Percentiles rank a stretch among this genome's conserved stretches.
phyloP scores from a whole-genome alignment of 2,329 filamentous ascomycete genomes.

The Fusarium sp. region DNA sequence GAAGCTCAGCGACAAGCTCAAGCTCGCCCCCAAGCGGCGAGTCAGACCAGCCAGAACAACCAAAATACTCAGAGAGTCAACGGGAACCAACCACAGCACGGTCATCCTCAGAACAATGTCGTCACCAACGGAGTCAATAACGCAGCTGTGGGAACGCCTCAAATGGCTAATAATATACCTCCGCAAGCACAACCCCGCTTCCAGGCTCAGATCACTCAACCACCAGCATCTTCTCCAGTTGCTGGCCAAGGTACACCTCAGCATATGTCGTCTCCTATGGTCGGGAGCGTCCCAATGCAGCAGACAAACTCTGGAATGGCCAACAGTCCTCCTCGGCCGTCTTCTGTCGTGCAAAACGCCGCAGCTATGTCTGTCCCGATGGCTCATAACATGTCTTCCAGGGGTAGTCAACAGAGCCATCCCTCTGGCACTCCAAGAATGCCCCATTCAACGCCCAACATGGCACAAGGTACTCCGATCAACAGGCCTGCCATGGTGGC shows the following conservation, averaged over 20 bases:
- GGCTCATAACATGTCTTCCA: slow-evolving; percentile 68
- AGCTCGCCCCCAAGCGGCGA: slow-evolving; percentile 41
- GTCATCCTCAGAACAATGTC: slow-evolving; percentile 50
- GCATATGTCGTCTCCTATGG: slow-evolving; percentile 71
- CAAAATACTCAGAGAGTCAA: slow-evolving; percentile 41
- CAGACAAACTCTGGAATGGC: slow-evolving; percentile 73
- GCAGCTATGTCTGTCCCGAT: slow-evolving; percentile 66
- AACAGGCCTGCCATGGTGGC: slow-evolving; percentile 59
- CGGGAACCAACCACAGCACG: slow-evolving; percentile 45
- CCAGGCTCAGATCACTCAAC: slow-evolving; percentile 65
- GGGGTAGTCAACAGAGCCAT: slow-evolving; percentile 73
- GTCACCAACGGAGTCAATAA: slow-evolving; percentile 50
- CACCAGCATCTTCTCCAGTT: slow-evolving; percentile 73
- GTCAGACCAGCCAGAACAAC: slow-evolving; percentile 38
- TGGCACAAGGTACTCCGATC: slow-evolving; percentile 67
- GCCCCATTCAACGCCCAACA: slow-evolving; percentile 67
- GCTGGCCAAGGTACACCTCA: slow-evolving; percentile 70
- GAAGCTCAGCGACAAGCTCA: slow-evolving; percentile 50
- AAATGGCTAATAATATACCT: slow-evolving; percentile 50
- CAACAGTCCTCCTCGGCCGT: slow-evolving; percentile 70
- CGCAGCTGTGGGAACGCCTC: slow-evolving; percentile 48
- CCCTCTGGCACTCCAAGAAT: slow-evolving; percentile 69
- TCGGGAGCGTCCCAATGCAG: slow-evolving; percentile 69
- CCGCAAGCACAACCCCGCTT: slow-evolving; percentile 57
- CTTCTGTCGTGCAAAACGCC: slow-evolving; percentile 69